Evolutionary conservation across 73 alveolate species (phyloP).

Genomic region (Stentor roeselii): DNA sequence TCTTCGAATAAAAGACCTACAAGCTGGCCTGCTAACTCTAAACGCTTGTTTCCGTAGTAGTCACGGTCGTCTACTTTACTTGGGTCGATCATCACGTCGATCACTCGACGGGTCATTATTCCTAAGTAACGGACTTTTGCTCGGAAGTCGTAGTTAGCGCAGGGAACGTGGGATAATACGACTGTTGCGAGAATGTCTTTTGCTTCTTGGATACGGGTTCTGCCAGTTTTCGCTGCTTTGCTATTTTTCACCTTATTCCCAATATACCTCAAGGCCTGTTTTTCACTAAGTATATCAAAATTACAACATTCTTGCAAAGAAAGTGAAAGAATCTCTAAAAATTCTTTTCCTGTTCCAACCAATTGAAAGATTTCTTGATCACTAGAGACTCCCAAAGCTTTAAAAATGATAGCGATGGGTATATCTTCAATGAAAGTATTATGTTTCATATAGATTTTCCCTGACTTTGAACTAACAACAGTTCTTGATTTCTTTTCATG

Average conservation of each 20-base stretch:
- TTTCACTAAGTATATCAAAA: conserved; percentile 64
- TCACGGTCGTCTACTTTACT: conserved; percentile 94
- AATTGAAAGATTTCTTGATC: conserved; percentile 96
- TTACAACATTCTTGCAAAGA: conserved; percentile 73
- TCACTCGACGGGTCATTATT: conserved; percentile 91
- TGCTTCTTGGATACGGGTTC: conserved; percentile 68
- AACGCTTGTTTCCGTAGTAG: conserved; percentile 99
- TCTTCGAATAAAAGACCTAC: conserved; percentile 97
- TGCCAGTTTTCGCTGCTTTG: conserved; percentile 42
- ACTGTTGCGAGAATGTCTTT: conserved; percentile 64
- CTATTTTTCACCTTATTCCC: conserved; percentile 65
- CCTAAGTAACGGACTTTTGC: conserved; percentile 80
- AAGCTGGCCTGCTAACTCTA: conserved; percentile 97
- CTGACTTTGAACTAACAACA: conserved; percentile 69
- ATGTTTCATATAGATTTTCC: conserved; percentile 73
- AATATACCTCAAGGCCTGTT: conserved; percentile 82
- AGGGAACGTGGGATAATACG: conserved; percentile 85
- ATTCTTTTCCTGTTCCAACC: conserved; percentile 81
- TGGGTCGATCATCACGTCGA: conserved; percentile 93
- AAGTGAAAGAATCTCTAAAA: conserved; percentile 68
- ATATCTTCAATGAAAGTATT: conserved; percentile 85
- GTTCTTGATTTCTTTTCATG: conserved; percentile 92
- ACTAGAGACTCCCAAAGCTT: conserved; percentile 95
- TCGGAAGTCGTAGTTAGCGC: conserved; percentile 71
- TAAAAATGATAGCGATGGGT: conserved; percentile 87